Base-by-base conservation (phyloP, 1,139 yeast genomes). In the Yamadazyma friedrichii region DNA sequence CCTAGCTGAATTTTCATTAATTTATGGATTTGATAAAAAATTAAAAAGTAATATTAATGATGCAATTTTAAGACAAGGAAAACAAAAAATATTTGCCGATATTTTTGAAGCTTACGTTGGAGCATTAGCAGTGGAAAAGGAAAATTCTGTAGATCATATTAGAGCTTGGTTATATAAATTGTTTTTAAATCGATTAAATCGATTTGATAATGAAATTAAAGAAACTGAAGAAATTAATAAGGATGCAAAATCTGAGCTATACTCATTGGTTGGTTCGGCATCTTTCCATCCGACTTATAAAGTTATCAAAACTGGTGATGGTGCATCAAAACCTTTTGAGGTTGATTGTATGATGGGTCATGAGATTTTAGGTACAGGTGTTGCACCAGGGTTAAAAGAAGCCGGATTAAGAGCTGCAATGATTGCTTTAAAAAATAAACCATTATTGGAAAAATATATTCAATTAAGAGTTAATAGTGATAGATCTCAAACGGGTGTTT, bases 91-190 rank as follows among this genome's bases (percentile, higher is more conserved):
- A 3, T 70, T 72, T 52, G 91, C 95, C 0, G 95, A 87, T 64
- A 76, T 85, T 1, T 87, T 91, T 59, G 97, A 91, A 62, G 96
- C 97, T 0, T 91, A 89, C 54, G 74, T 91, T 31, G 98, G 96
- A 4, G 98, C 94, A 0, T 62, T 91, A 32, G 78, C 81, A 9
- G 70, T 81, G 33, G 95, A 87, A 49, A 64, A 70, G 42, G 65
- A 71, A 3, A 61, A 65, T 37, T 20, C 24, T 20, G 64, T 74
- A 29, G 64, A 63, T 1, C 69, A 64, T 20, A 78, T 86, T 4
- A 69, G 74, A 43, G 58, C 65, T 8, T 89, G 96, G 95, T 58
- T 88, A 13, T 58, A 62, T 5, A 61, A 68, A 39, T 64, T 88
- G 26, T 74, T 81, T 38, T 67, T 65, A 9, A 55, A 56, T 30